These are phyloP conservation scores for Puccinia horiana DNA, from an alignment of 1,284 basidiomycete species.

Conservation along the genomic window DNA sequence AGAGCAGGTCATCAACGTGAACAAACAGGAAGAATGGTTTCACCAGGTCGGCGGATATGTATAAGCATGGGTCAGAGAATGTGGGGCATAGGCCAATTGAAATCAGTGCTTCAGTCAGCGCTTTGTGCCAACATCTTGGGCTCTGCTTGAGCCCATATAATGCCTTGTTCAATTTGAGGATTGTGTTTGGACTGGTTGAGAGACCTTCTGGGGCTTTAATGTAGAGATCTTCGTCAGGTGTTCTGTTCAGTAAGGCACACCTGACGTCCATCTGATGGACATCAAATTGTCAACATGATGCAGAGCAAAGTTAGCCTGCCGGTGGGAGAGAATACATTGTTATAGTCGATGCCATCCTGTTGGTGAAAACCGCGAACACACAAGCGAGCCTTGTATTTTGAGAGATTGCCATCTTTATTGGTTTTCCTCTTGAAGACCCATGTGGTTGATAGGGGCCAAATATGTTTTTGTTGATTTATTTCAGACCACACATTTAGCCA, in stretches of 20 bases:
- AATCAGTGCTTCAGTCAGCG: neutral
- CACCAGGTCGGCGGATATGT: neutral
- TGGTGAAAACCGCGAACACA: neutral
- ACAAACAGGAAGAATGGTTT: constrained; percentile 2
- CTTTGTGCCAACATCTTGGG: neutral
- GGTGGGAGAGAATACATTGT: neutral
- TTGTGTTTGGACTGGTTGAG: no score
- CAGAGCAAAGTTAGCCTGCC: neutral
- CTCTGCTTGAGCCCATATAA: neutral
- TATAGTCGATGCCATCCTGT: neutral
- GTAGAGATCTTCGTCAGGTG: no score
- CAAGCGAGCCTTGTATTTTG: no score
- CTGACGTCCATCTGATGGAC: neutral
- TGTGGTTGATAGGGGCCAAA: no score
- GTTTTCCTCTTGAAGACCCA: no score
- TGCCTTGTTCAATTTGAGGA: neutral
- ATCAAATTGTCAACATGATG: neutral
- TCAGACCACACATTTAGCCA: no score
- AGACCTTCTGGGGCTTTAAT: no score
- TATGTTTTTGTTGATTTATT: no score
- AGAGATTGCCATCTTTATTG: no score
- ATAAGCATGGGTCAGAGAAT: neutral
- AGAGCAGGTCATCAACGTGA: neutral
- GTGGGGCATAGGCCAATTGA: neutral
- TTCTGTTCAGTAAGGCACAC: no score